Base-by-base conservation (phyloP, 2,329 filamentous ascomycete genomes). In the Xylaria sp. region DNA sequence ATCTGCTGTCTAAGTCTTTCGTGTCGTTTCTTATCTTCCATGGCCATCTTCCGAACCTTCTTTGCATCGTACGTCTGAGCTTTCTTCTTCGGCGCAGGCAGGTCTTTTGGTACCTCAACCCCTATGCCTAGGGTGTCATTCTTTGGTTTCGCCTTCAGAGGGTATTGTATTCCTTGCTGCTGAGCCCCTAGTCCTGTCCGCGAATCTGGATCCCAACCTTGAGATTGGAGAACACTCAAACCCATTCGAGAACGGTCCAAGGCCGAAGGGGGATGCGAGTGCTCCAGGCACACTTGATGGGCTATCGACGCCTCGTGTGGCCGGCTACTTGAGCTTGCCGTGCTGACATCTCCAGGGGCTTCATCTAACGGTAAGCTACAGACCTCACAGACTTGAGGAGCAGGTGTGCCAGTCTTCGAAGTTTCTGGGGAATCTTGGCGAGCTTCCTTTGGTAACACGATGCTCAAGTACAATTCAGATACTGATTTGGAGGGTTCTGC, bases 71-170 rank as follows among this genome's bases (percentile, higher is more conserved):
- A 70, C 63, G 76, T 80, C 64, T 77, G 74, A 56, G 71, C 73
- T 57, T 69, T 72, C 24, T 70, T 67, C 61, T 76, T 76, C 58
- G 70, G 67, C 56, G 67, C 71, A 60, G 71, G 65, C 41, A 73
- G 56, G 19, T 74, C 66, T 55, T 75, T 75, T 8, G 77, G 73
- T 7, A 77, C 64, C 22, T 69, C 60, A 3, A 81, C 77, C 0
- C 92, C 91, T 21, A 96, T 71, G 0, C 92, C 93, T 7, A 89
- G 75, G 2, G 82, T 91, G 67, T 93, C 85, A 40, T 86, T 81
- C 72, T 96, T 96, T 50, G 81, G 76, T 54, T 79, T 81, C 1
- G 83, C 76, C 68, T 91, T 91, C 58, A 97, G 78, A 1, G 92
- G 92, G 60, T 86, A 87, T 39, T 87, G 78, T 56, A 91, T 87